Evolutionary conservation across 1,139 yeast genomes (phyloP).

Genomic region (Arxiozyma telluris): DNA sequence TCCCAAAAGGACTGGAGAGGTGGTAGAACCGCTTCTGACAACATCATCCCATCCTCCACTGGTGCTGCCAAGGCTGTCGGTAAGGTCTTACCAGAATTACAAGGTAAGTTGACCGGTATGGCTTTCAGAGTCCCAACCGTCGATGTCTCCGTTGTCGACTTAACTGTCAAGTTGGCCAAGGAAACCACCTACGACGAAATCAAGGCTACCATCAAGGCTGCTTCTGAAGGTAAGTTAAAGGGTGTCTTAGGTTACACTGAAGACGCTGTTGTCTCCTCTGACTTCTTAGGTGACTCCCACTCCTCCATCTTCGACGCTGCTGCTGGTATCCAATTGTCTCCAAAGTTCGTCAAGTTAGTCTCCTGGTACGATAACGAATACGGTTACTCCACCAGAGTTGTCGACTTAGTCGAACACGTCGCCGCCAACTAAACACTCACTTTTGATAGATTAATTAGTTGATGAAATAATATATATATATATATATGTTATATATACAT

Average conservation of each 20-base stretch:
- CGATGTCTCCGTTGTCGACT: slow-evolving; percentile 75
- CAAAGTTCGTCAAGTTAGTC: slow-evolving; percentile 75
- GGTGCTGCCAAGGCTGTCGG: slow-evolving; percentile 94
- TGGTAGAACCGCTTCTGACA: slow-evolving; percentile 88
- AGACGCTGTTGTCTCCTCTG: slow-evolving; percentile 79
- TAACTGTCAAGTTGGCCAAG: slow-evolving; percentile 61
- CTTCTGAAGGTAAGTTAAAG: slow-evolving; percentile 62
- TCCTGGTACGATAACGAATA: slow-evolving; percentile 87
- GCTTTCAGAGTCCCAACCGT: slow-evolving; percentile 84
- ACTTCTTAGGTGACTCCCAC: slow-evolving; percentile 66
- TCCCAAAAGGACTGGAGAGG: slow-evolving; percentile 96
- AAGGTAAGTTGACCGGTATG: slow-evolving; percentile 86
- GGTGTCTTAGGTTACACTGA: slow-evolving; percentile 78
- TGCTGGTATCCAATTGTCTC: slow-evolving; percentile 80
- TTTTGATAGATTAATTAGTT: too few relatives aligned
- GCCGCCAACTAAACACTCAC: slow-evolving; percentile 33
- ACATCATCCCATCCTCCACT: slow-evolving; percentile 82
- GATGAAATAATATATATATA: neutral
- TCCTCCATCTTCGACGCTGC: slow-evolving; percentile 77
- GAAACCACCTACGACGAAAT: slow-evolving; percentile 71
- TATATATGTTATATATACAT: neutral
- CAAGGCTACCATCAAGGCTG: slow-evolving; percentile 58
- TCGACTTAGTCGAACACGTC: slow-evolving; percentile 73
- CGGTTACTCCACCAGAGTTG: slow-evolving; percentile 89
- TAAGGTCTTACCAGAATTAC: slow-evolving; percentile 76